Base-by-base conservation (phyloP, 2,329 filamentous ascomycete species). In the Fusarium tanahbumbuense region DNA sequence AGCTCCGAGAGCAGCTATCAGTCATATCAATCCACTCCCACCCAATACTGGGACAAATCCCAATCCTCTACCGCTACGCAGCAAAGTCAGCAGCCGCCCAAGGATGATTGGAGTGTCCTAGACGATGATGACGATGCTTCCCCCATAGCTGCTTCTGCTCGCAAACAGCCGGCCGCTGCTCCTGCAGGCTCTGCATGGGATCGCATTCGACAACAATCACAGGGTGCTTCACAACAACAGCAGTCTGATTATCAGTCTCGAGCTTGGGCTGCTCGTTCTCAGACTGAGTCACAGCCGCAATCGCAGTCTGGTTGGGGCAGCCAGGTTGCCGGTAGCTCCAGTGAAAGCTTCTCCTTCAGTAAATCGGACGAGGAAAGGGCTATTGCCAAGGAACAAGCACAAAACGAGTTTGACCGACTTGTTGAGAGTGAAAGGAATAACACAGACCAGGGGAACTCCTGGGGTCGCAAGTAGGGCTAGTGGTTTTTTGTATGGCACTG, bases 321-420 rank as follows among this genome's bases (percentile, higher is more conserved):
- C 47, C 72, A 76, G 6, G 77, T 80, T 25, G 74, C 67, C 9
- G 62, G 63, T 34, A 62, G 57, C 11, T 70, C 69, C 8, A 70
- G 59, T 8, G 75, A 79, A 10, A 74, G 69, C 34, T 83, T 79
- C 63, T 70, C 78, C 0, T 84, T 79, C 60, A 77, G 78, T 6
- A 66, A 69, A 6, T 64, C 75, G 3, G 82, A 83, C 11, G 79
- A 80, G 56, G 81, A 83, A 23, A 79, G 73, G 60, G 68, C 72
- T 6, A 72, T 77, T 18, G 80, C 79, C 45, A 85, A 81, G 72
- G 79, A 80, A 11, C 80, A 84, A 66, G 84, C 85, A 8, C 85
- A 87, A 61, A 81, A 78, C 61, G 84, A 87, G 30, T 87, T 87
- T 68, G 85, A 87, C 62, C 78, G 77, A 22, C 77, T 86, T 60